Conservation (phyloP, 495 filamentous ascomycete genomes). For the Aspergillus baeticus region DNA sequence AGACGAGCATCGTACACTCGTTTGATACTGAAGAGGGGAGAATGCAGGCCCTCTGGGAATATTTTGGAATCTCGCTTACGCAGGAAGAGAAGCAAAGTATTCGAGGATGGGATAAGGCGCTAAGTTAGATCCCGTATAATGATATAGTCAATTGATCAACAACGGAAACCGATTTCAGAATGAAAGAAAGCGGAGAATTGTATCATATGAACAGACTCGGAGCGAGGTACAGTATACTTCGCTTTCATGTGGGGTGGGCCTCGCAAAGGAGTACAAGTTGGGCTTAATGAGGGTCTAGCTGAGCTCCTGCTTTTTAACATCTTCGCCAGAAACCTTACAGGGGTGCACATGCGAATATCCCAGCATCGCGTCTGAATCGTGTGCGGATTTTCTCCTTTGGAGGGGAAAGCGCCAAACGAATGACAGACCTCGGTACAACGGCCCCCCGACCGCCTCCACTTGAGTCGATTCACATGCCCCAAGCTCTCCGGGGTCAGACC, state of each 20-base stretch:
- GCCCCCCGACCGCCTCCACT: constrained; percentile 18
- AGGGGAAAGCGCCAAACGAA: background rate
- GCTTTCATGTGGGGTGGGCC: constrained; percentile 1
- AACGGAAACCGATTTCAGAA: background rate
- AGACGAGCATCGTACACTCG: constrained; percentile 48
- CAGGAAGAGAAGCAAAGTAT: background rate
- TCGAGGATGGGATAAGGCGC: background rate
- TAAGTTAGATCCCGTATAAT: background rate
- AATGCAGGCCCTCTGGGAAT: constrained; percentile 16
- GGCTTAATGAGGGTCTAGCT: background rate
- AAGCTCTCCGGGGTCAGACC: constrained; percentile 19
- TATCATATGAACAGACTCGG: background rate
- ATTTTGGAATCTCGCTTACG: constrained; percentile 6
- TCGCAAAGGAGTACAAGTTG: background rate
- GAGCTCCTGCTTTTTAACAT: background rate
- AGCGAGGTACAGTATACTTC: constrained; percentile 3
- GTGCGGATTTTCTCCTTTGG: background rate
- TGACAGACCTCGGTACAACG: constrained; percentile 20
- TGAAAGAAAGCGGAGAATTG: background rate
- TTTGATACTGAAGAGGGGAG: constrained; percentile 53
- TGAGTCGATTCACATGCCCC: constrained; percentile 25
- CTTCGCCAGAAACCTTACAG: too few relatives aligned
- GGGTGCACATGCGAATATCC: too few relatives aligned
- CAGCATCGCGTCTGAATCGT: background rate
- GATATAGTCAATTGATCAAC: too few relatives aligned